These are phyloP conservation scores for Saturnispora kantuleensis DNA, from an alignment of 805 yeast genomes.

Conservation along the genomic window DNA sequence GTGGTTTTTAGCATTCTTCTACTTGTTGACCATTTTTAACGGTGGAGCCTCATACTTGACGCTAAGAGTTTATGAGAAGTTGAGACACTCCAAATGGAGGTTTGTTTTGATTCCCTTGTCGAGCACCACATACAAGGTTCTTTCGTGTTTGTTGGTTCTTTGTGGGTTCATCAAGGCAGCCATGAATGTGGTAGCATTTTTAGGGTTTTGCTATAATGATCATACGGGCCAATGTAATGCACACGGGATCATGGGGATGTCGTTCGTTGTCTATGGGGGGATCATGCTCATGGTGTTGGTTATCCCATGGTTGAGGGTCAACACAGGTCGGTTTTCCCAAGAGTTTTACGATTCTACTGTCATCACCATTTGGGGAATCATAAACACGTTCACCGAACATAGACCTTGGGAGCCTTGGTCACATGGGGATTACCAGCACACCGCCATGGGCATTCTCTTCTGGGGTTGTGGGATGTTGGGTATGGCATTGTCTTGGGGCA, in stretches of 20 bases:
- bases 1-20: constrained; percentile 46
- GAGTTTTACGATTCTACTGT: constrained; percentile 76
- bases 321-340: constrained; percentile 48
- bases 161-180: constrained; percentile 75
- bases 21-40: constrained; percentile 38
- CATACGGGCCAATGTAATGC: constrained; percentile 95
- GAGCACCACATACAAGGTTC: constrained; percentile 30
- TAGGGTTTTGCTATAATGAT: constrained; percentile 76
- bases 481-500: constrained; percentile 58
- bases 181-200: constrained; percentile 71
- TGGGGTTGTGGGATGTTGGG: constrained; percentile 92
- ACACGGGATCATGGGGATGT: constrained; percentile 93
- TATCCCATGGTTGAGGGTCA: constrained; percentile 63
- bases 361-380: constrained; percentile 84
- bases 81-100: constrained; percentile 28
- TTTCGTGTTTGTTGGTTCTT: constrained; percentile 38
- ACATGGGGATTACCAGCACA: constrained; percentile 91
- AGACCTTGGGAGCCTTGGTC: constrained; percentile 86
- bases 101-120: constrained; percentile 31
- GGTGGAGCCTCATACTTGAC: constrained; percentile 40
- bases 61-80: constrained; percentile 16
- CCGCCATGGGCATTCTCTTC: constrained; percentile 95
- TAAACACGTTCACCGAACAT: constrained; percentile 94
- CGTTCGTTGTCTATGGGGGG: constrained; percentile 75
- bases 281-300: constrained; percentile 55